Evolutionary conservation across 164 flowering plant species (phyloP).

Genomic region (Hamamelis virginiana): DNA sequence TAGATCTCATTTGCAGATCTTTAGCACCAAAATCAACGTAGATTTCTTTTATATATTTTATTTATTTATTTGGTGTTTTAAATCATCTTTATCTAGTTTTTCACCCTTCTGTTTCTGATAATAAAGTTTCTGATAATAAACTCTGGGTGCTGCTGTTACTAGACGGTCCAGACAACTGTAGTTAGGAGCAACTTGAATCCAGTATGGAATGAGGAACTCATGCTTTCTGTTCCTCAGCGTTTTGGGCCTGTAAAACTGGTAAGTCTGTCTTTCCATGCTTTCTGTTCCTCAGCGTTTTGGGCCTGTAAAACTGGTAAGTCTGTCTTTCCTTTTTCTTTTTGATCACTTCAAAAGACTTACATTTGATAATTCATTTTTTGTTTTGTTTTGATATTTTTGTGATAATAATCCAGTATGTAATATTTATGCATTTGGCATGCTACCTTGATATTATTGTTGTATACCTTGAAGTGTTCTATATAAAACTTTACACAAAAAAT

Average conservation of each 20-base stretch:
- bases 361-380: too few relatives aligned
- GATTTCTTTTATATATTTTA: too few relatives aligned
- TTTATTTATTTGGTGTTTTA: too few relatives aligned
- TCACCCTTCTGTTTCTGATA: slow-evolving; percentile 6
- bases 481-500: neutral
- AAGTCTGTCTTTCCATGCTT: slow-evolving; percentile 49
- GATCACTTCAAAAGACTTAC: too few relatives aligned
- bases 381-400: too few relatives aligned
- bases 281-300: slow-evolving; percentile 84
- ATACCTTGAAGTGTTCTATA: neutral
- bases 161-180: slow-evolving; percentile 78
- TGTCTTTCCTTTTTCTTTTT: neutral
- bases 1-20: too few relatives aligned
- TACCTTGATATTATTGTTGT: neutral
- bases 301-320: slow-evolving; percentile 75
- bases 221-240: slow-evolving; percentile 86
- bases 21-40: too few relatives aligned
- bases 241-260: slow-evolving; percentile 84
- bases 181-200: slow-evolving; percentile 85
- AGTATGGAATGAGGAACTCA: slow-evolving; percentile 90
- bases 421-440: too few relatives aligned
- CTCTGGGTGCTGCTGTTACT: slow-evolving; percentile 22
- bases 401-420: too few relatives aligned
- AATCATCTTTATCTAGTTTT: neutral
- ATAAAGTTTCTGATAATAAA: slow-evolving; percentile 7